Base-by-base conservation (phyloP, 2,329 filamentous ascomycete species). In the Davidsoniella australis region DNA sequence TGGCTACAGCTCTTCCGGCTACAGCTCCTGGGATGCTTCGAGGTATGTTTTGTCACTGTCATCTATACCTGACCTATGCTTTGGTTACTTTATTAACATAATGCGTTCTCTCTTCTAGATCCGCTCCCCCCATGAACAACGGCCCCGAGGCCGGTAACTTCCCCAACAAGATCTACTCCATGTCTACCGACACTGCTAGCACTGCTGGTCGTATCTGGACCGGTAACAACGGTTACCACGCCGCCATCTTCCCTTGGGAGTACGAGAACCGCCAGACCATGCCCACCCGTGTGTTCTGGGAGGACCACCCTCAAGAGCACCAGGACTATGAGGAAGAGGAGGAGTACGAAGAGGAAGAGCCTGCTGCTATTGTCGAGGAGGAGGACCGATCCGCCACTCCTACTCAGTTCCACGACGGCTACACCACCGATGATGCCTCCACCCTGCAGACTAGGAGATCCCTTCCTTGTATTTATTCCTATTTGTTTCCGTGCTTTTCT, bases 71-170 rank as follows among this genome's bases (percentile, higher is more conserved):
- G 10, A 10, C 18, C 4, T 23, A 23, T 14, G 6, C 2, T 18
- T 17, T 42, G 24, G 18, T 23, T 14, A 24, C 16, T 38, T 42
- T 40, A n/a, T 16, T 29, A 39, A 33, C 47, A 45, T 37, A 42
- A 20, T 18, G 7, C 41, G 8, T 23, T 43, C 14, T 26, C 26
- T 20, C 44, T 40, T 24, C 17, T 42, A 54, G 49, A 24, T 49
- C 47, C 33, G 50, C 46, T n/a, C 50, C 50, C n/a, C 50, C 50
- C 17, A 20, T 52, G 8, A 52, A 52, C 47, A 29, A 42, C 20
- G 50, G 47, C 59, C 88, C 88, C 7, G 91, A 96, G 69, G 89
- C 87, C 5, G 69, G 76, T 54, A 85, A 93, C 62, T 83, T 96
- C 59, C 85, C 87, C 14, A 72, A 72, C 43, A 76, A 78, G 50